Base-by-base conservation (phyloP, 1,139 yeast species). In the Yamadazyma friedrichii region DNA sequence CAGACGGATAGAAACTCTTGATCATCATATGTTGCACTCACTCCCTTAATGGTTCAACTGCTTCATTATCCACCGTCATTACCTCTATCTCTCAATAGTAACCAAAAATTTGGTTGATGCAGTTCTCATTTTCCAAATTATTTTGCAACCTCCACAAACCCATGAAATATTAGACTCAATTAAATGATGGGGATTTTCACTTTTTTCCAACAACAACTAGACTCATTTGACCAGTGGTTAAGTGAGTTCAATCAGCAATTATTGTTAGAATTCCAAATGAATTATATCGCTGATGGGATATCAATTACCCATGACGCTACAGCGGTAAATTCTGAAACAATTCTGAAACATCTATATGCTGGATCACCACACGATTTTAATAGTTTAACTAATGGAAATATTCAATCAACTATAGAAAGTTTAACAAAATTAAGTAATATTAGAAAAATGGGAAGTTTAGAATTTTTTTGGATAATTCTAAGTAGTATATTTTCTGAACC, bases 301-400 rank as follows among this genome's bases (percentile, higher is more conserved):
- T 15, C 31, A 28, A n/a, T 28, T 13, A 28, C 16, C n/a, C 8
- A 25, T 4, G 12, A 10, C 4, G 28, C n/a, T 31, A 9, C 35
- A 9, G 28, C 35, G 35, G 36, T 25, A 12, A 25, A 24, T 25
- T 25, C 20, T 33, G 36, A 33, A 24, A 33, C 36, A 33, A 13
- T 6, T 33, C 10, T 33, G 36, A 33, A 25, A 33, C 36, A 33
- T 20, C 8, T 20, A 20, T 20, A 20, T 20, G 8, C 24, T 20
- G 8, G 24, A 20, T 20, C 8, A 20, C 12, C 6, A 20, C 24
- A 20, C 24, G 8, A 20, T 20, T 20, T 8, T 20, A 20, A 8
- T 20, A 20, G 8, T 20, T 6, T 8, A 6, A 8, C 8, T 20
- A 20, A 20, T 20, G 24, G n/a, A n/a, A n/a, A n/a, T n/a, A n/a